phyloP scores from a whole-genome alignment of 495 filamentous ascomycete genomes.

The Geoglossum glabrum region DNA sequence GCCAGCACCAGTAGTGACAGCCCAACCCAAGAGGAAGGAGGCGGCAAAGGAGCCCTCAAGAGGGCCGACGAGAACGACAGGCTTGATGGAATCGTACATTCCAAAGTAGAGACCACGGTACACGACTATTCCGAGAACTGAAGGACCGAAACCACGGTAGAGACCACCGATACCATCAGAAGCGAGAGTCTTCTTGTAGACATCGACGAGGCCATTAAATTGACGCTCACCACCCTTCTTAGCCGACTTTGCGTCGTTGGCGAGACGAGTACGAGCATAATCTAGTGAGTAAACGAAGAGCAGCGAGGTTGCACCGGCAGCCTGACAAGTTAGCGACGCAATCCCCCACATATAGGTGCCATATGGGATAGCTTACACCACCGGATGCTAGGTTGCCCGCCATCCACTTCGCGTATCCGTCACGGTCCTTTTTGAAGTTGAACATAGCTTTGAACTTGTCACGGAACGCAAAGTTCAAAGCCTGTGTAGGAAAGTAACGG shows the following conservation, averaged over 20 bases:
- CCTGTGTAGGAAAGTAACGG: constrained; percentile 99
- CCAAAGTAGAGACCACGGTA: constrained; percentile 99
- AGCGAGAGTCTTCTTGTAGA: constrained; percentile 99
- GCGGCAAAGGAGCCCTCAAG: constrained; percentile 98
- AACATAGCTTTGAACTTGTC: constrained; percentile 99
- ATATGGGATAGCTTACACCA: constrained; percentile 54
- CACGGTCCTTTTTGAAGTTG: constrained; percentile 98
- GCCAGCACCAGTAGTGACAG: constrained; percentile 99
- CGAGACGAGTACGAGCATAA: constrained; percentile 99
- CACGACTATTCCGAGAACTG: constrained; percentile 93
- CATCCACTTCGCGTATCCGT: constrained; percentile 99
- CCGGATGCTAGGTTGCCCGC: constrained; percentile 97
- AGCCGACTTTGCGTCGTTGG: constrained; percentile 96
- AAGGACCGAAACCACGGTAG: constrained; percentile 99
- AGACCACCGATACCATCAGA: constrained; percentile 96
- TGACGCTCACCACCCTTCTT: constrained; percentile 95
- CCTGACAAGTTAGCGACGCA: constrained; percentile 24
- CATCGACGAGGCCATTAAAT: constrained; percentile 98
- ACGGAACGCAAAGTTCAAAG: constrained; percentile 99
- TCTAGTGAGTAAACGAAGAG: constrained; percentile 99
- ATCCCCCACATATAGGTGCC: background rate
- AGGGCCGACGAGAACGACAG: constrained; percentile 69
- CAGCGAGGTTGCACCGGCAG: constrained; percentile 97
- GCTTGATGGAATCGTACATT: constrained; percentile 99
- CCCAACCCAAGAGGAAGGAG: constrained; percentile 96